Evolutionary conservation across 345 rosid genomes (phyloP), one percentile per base, ranked within the genome.

Genomic region (Melaleuca quinquenervia): DNA sequence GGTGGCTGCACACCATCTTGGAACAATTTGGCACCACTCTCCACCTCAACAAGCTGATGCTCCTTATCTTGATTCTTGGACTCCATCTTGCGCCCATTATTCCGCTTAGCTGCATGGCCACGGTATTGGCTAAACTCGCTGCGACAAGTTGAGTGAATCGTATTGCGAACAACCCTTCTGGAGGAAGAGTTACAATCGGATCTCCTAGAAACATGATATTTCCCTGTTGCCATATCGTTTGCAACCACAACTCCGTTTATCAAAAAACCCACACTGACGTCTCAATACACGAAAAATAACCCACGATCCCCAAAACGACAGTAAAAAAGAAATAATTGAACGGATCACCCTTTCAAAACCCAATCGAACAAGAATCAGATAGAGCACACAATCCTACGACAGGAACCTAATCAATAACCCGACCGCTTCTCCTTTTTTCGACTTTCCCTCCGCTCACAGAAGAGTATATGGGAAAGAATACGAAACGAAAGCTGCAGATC

Each of bases 211-310:
- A 94, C 93, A 84, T 87, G 90, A 27, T 90, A 80, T 50, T 94
- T 93, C 87, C 98, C 96, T 93, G 96, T 91, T 88, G 95, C 96
- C 98, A 95, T 95, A 87, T 92, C 85, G 84, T 88, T 92, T 88
- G 90, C 90, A 91, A 90, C 96, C 92, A 90, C 90, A 91, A 90
- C 89, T 85, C 94, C 89, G 84, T 89, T 86, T 87, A 90, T 91
- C 89, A 62, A 92, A 92, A 91, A 88, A 87, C 88, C 78, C 80
- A 83, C 83, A 89, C 49, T 24, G 74, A 82, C 55, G 44, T 52
- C 84, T 84, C 24, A 80, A 86, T 52, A 50, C 27, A 26, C 83
- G 56, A 27, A 62, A 62, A 62, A 62, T 5, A 29, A 62, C 6
- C 44, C 22, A 18, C 78, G 78, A 70, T 70, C 78, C 48, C 78